Base-by-base conservation (phyloP, 2,329 filamentous ascomycete species). In the Stylonectria norvegica region DNA sequence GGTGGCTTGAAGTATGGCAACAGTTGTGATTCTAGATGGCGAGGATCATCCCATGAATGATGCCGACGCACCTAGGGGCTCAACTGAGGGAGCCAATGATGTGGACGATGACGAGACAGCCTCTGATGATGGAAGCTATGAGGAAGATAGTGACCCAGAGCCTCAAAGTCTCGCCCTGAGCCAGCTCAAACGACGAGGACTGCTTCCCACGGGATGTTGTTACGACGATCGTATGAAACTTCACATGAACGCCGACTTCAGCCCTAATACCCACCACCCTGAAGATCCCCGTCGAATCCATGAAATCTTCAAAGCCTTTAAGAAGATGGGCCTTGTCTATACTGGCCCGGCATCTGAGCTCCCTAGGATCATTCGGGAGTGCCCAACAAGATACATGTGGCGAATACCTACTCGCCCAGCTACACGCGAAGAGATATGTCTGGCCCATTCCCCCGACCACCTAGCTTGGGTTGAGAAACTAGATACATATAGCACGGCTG, bases 201-300 rank as follows among this genome's bases (percentile, higher is more conserved):
- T 79, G 18, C 70, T 87, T 2, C 79, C 84, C 0, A 90, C 86
- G 0, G 87, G 87, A 4, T 81, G 85, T 46, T 91, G 87, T 51
- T 98, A 97, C 61, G 93, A 98, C 67, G 83, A 88, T 42, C 81
- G 91, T 20, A 98, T 98, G 93, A 89, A 93, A 45, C 85, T 94
- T 45, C 93, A 98, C 62, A 86, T 89, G 39, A 95, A 96, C 60
- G 82, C 87, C 12, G 83, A 88, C 60, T 84, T 81, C 58, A 79
- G 77, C 14, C 75, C 76, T 2, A 78, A 82, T 34, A 85, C 91
- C 16, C 84, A 94, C 36, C 93, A 98, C 58, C 93, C 93, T 0
- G 93, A 98, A 64, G 93, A 98, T 56, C 93, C 93, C 1, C 76
- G 89, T 19, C 82, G 93, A 11, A 96, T 98, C 44, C 87, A 90